Base-by-base conservation (phyloP, 495 filamentous ascomycete genomes). In the Opeltia flavorubescens region DNA sequence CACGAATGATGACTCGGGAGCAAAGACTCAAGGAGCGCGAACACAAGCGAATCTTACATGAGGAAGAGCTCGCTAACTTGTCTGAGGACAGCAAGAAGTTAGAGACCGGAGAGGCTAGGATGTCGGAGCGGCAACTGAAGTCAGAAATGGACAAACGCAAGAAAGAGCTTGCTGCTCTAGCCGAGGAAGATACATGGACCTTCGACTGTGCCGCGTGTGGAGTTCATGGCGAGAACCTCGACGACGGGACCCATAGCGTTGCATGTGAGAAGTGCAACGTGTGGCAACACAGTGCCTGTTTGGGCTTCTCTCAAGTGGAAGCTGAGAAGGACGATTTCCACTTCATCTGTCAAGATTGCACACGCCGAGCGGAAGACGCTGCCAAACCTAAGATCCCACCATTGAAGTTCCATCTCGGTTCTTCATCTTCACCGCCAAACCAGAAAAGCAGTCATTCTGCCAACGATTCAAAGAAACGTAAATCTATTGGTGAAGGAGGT, bases 211-310 rank as follows among this genome's bases (percentile, higher is more conserved):
- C 76, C 23, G 74, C 82, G 12, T 98, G 91, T 62, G 87, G 87
- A 23, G 74, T 83, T 24, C 80, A 94, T 61, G 89, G 91, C 33
- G 80, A 91, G 55, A 81, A 94, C 52, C 46, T 82, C 53, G 89
- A 95, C 53, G 91, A 95, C 55, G 91, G 91, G 40, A 80, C 84
- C 1, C 86, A 94, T 60, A 94, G 84, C 59, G 77, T 98, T 48
- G 82, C 88, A n/a, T 98, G 91, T 60, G 91, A 96, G 56, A 80
- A 72, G 41, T 98, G 91, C 70, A 91, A 83, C 59, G 80, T 94
- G 17, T 98, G 91, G 91, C 89, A 95, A 59, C 91, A 95, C 55
- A 89, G 84, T 67, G 81, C 80, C 41, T 98, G 91, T 56, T 76
- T 94, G 42, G 83, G 79, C 26, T 84, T 96, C 48, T 71, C 70